Percentiles rank a stretch among this genome's conserved stretches.
These are phyloP conservation scores for Begonia peltatifolia DNA, from an alignment of 306 rosid genomes.

Conservation along the genomic window DNA sequence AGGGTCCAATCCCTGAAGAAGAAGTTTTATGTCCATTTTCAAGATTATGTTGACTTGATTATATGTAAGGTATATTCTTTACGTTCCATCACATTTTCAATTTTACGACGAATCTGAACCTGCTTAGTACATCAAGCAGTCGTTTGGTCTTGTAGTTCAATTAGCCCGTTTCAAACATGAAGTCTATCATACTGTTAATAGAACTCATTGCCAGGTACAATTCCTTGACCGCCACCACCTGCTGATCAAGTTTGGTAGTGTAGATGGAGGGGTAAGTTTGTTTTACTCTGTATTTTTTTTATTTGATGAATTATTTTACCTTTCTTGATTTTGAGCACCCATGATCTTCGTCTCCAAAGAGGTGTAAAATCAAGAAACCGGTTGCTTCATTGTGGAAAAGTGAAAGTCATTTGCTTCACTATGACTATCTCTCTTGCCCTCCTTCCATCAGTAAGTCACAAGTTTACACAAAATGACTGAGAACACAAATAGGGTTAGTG, in stretches of 20 bases:
- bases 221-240: slow-evolving; percentile 94
- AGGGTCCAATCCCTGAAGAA: slow-evolving; percentile 70
- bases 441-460: too few relatives aligned
- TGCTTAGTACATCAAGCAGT: slow-evolving; percentile 9
- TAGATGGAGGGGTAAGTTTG: slow-evolving; percentile 89
- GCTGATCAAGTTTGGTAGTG: slow-evolving; percentile 93
- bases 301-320: not conserved
- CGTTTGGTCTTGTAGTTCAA: not conserved
- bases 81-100: slow-evolving; percentile 1
- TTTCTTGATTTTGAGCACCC: too few relatives aligned
- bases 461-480: too few relatives aligned
- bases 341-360: too few relatives aligned
- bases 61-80: slow-evolving; percentile 70
- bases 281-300: not conserved
- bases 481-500: too few relatives aligned
- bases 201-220: slow-evolving; percentile 73
- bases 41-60: slow-evolving; percentile 79
- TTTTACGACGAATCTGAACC: slow-evolving; percentile 13
- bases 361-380: too few relatives aligned
- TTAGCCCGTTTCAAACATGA: slow-evolving; percentile 12
- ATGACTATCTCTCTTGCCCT: too few relatives aligned
- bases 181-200: slow-evolving; percentile 29
- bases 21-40: slow-evolving; percentile 89
- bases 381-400: too few relatives aligned
- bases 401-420: too few relatives aligned